Evolutionary conservation across 352 stramenopile species (phyloP).

Genomic region (Phytophthora tentaculata): DNA sequence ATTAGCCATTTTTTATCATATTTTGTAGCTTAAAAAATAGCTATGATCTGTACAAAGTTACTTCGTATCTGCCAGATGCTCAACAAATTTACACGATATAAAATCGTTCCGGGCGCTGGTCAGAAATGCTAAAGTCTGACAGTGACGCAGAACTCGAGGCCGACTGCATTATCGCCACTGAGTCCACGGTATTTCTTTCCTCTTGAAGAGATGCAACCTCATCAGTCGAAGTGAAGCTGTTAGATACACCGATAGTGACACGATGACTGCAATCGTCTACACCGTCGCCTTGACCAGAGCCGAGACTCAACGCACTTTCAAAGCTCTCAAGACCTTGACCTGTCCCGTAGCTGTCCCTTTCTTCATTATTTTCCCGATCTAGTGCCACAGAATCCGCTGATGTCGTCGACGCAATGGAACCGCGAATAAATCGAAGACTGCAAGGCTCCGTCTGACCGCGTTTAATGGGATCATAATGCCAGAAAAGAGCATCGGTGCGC

Average conservation of each 20-base stretch:
- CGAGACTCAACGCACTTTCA: constrained; percentile 21
- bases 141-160: constrained; percentile 15
- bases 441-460: constrained; percentile 26
- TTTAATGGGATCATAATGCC: constrained; percentile 48
- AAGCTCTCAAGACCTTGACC: constrained; percentile 17
- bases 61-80: no score
- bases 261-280: constrained; percentile 20
- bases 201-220: constrained; percentile 7
- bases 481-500: constrained; percentile 46
- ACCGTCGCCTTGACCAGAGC: constrained; percentile 6
- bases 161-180: constrained; percentile 28
- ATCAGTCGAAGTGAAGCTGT: constrained; percentile 22
- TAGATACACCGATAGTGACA: constrained; percentile 15
- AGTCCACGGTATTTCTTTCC: constrained; percentile 22
- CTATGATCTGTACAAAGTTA: background rate
- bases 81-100: constrained; percentile 20
- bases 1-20: background rate
- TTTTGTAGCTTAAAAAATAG: background rate
- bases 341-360: constrained; percentile 22
- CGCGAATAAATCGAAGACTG: constrained; percentile 34
- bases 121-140: constrained; percentile 26
- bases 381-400: constrained; percentile 30
- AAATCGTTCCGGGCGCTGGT: constrained; percentile 17
- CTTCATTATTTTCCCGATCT: constrained; percentile 20
- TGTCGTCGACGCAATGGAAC: constrained; percentile 32